Conservation (phyloP, 768 basidiomycete genomes). For the Lactifluus volemus region DNA sequence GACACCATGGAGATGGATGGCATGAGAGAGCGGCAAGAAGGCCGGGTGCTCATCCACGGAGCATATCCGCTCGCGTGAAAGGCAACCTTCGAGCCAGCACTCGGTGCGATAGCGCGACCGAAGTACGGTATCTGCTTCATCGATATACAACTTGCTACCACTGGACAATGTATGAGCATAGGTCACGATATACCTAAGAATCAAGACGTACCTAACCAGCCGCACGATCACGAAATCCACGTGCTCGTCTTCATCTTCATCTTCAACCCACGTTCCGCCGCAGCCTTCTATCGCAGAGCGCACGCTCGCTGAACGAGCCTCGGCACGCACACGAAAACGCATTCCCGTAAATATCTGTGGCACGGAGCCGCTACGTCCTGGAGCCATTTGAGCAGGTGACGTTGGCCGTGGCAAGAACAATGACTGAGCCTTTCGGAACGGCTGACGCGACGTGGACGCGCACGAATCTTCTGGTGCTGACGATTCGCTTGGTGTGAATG, state of each 20-base stretch:
- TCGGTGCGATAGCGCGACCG: slow-evolving; percentile 71
- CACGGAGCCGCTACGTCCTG: slow-evolving; percentile 9
- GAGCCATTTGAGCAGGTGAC: slow-evolving; percentile 10
- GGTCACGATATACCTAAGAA: neutral
- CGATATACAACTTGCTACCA: slow-evolving; percentile 57
- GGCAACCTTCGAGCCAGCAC: slow-evolving; percentile 88
- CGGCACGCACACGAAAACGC: slow-evolving; percentile 54
- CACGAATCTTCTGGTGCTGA: slow-evolving; percentile 16
- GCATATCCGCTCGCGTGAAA: slow-evolving; percentile 68
- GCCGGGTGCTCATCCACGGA: slow-evolving; percentile 56
- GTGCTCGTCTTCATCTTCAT: slow-evolving; percentile 34
- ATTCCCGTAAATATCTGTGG: slow-evolving; percentile 43
- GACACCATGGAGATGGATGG: slow-evolving; percentile 54
- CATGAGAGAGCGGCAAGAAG: slow-evolving; percentile 55
- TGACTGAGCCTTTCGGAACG: slow-evolving; percentile 36
- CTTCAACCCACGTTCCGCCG: slow-evolving; percentile 43
- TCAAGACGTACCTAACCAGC: slow-evolving; percentile 51
- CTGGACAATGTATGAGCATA: slow-evolving; percentile 28
- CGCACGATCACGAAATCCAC: slow-evolving; percentile 64
- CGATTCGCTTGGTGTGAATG: slow-evolving; percentile 41
- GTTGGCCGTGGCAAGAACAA: slow-evolving; percentile 10
- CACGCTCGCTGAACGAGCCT: slow-evolving; percentile 52
- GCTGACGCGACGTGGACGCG: slow-evolving; percentile 27
- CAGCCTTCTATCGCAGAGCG: slow-evolving; percentile 48
- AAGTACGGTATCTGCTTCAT: slow-evolving; percentile 40